Evolutionary conservation across 2,329 filamentous ascomycete genomes (phyloP), one percentile per base, ranked within the genome.

Genomic region (Sordariomycetes sp.): DNA sequence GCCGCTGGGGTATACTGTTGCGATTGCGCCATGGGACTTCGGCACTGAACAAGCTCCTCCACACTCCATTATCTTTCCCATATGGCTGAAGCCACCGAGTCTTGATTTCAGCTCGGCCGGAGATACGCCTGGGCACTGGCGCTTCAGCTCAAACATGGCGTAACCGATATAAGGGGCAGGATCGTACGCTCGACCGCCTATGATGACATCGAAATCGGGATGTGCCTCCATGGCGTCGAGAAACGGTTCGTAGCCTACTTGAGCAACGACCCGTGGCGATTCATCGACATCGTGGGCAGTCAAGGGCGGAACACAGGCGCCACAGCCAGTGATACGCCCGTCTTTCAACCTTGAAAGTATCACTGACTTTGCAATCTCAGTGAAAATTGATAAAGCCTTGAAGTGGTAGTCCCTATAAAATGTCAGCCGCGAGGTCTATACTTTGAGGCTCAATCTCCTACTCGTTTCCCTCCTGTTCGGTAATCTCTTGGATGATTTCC

Each of bases 31-130:
- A 14, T 31, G 26, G 7, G 32, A 35, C 8, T 60, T 68, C 0
- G 69, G 70, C 0, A 51, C 46, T 0, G 66, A 60, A 42, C 68
- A 73, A 1, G 55, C 42, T 0, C 64, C 57, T 2, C 68, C 69
- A 15, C 69, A 74, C 41, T 73, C 70, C 49, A 73, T 55, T 8
- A 73, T 66, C 50, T 75, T 63, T 0, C 64, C 71, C 63, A 71
- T 68, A 43, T 70, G 64, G 21, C 19, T 24, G 19, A 33, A 33
- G 11, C 31, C 31, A 11, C 31, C 31, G 14, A 33, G 16, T 8
- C 19, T 23, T 8, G 8, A 7, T n/a, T 10, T 8, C 7, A 15
- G 8, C 4, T 23, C 21, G 8, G 18, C 19, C 8, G n/a, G 10
- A 11, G 5, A 10, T 25, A 37, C 21, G 6, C 10, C 15, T 3